Base-by-base conservation (phyloP, 2,329 filamentous ascomycete genomes). In the Fusarium phyllophilum region DNA sequence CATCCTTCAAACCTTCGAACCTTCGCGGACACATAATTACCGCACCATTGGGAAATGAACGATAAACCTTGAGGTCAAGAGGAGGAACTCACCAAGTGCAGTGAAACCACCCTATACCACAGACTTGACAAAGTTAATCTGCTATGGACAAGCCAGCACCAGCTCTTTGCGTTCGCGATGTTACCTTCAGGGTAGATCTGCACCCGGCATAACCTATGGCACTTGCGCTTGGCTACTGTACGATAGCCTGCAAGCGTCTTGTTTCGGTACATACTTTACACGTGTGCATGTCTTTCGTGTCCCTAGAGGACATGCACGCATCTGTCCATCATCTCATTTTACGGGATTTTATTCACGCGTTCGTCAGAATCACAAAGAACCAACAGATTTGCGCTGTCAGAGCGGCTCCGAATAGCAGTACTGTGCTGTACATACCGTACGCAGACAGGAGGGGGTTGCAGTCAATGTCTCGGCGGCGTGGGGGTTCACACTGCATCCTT, bases 391-490 rank as follows among this genome's bases (percentile, higher is more conserved):
- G 31, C 24, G 49, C 60, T 63, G 44, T 68, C 60, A 56, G 42
- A 55, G 66, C 33, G 56, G 57, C 62, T 73, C 57, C 41, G 52
- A 70, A 58, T 41, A 42, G 64, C 44, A 48, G 44, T 34, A 63
- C 57, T 64, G 41, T 59, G 22, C 59, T 34, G 49, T 61, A 22
- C 58, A 38, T 65, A 26, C 59, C 24, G 56, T 61, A 26, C 42
- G 33, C 58, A 54, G 57, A 45, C 65, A 69, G 29, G 66, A 69
- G 36, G 45, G 66, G 66, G 68, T 70, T 56, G 54, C 66, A 70
- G 33, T 29, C 73, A 59, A 58, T 75, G 73, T 77, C 75, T 77
- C 64, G 75, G 73, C 68, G 57, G 60, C 75, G 75, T 77, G 75
- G 75, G 75, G 75, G 75, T 59, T 54, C 65, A 29, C 63, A 49